Evolutionary conservation across 371 early-diverging fungal genomes (phyloP), one percentile per base, ranked within the genome.

Genomic region (Conidiobolus incongruus): DNA sequence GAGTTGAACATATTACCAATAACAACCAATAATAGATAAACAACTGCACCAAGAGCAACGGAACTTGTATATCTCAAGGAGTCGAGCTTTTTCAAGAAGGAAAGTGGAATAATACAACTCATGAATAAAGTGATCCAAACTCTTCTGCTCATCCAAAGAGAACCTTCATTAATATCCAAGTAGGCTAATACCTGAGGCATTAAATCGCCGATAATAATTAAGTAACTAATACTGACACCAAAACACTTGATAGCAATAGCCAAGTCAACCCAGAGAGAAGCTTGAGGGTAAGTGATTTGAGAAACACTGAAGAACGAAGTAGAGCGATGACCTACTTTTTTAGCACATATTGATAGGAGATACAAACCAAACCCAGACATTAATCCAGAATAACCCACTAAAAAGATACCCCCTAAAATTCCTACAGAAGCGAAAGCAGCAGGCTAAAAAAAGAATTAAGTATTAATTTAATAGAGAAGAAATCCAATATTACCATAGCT

Each of bases 231-330:
- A n/a, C 88, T 77, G 1, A 98, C 99, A 21, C 99, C 99, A 66
- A 98, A 98, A 56, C 99, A 99, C 58, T 99, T 99, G 53, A 97
- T 63, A 26, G 98, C 98, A 51, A 99, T 94, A 28, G 98, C 95
- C 26, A 80, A 44, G 54, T 98, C 98, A 52, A 99, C 92, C 32
- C 77, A 70, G 15, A 90, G 60, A 4, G 84, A 83, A 3, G 91
- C 81, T 33, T 62, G 58, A 22, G 98, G 98, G 62, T 94, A 93
- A 10, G 91, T 92, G 41, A 86, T 60, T 47, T 79, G 69, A 8
- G 93, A 75, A 31, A 92, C 69, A 12, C 83, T 72, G 56, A 83
- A 85, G 55, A 96, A 94, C 10, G 89, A 87, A 1, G 90, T 67
- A 38, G 70, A 55, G 2, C 97, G 70, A 5, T 84, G 77, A 16